phyloP scores from a whole-genome alignment of 805 yeast genomes.

The Blastobotrys americana region DNA sequence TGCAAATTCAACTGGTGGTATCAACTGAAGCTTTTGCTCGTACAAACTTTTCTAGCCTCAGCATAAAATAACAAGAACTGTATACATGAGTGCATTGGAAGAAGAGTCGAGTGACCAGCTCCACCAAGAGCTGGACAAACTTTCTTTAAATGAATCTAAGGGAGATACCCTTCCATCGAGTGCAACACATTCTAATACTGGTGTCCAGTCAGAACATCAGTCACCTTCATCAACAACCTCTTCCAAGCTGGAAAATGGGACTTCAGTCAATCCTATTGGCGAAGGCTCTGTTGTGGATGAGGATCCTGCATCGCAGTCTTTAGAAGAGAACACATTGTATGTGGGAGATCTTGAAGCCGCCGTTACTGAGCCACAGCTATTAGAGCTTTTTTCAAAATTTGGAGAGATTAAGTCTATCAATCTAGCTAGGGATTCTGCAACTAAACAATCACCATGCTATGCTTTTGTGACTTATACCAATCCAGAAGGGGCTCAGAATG shows the following conservation, averaged over 20 bases:
- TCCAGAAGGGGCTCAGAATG: slow-evolving; percentile 74
- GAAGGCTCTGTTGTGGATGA: slow-evolving; percentile 1
- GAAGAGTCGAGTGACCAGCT: too few species aligned
- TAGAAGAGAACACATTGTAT: slow-evolving; percentile 37
- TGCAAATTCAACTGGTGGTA: too few species aligned
- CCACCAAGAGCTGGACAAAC: too few species aligned
- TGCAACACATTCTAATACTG: too few species aligned
- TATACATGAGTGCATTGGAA: too few species aligned
- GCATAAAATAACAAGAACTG: too few species aligned
- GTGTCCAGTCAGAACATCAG: too few species aligned
- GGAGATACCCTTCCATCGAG: background rate
- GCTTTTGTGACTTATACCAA: slow-evolving; percentile 81
- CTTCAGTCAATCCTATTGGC: too few species aligned
- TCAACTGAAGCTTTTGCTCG: too few species aligned
- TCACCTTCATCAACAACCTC: too few species aligned
- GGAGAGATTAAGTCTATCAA: slow-evolving; percentile 84
- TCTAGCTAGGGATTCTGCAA: slow-evolving; percentile 84
- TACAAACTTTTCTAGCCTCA: too few species aligned
- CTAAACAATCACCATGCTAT: slow-evolving; percentile 84
- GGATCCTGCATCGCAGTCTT: background rate
- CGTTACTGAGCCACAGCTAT: slow-evolving; percentile 60
- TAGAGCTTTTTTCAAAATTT: slow-evolving; percentile 58
- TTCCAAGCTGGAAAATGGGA: background rate
- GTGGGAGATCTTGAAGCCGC: slow-evolving; percentile 77
- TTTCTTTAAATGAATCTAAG: background rate